Percentiles rank a stretch among this genome's conserved stretches.
Evolutionary conservation across 140 eudicot species (phyloP).

Genomic region (Erigeron philadelphicus): DNA sequence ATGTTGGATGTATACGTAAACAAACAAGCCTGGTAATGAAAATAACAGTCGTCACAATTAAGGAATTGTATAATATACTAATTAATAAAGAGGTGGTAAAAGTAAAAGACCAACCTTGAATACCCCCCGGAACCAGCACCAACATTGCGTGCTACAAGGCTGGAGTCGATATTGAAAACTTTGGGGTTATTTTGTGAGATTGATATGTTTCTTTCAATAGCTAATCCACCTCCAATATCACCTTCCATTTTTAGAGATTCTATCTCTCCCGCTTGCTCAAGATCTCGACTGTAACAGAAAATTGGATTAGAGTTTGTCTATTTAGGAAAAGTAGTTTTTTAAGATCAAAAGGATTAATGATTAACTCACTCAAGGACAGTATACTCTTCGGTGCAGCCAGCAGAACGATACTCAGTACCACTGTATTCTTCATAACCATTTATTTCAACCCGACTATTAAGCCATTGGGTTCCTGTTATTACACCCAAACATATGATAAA

Average conservation of each 20-base stretch:
- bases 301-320: neutral
- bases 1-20: conserved; percentile 85
- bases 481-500: neutral
- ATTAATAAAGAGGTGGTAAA: neutral
- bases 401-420: conserved; percentile 77
- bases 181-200: conserved; percentile 50
- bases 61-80: neutral
- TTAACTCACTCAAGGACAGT: conserved; percentile 67
- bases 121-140: conserved; percentile 99
- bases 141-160: conserved; percentile 72
- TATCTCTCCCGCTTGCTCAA: conserved; percentile 80
- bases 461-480: conserved; percentile 89
- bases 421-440: conserved; percentile 90
- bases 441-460: conserved; percentile 81
- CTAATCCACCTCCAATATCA: conserved; percentile 86
- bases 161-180: conserved; percentile 52
- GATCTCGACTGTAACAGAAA: conserved; percentile 49
- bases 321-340: neutral
- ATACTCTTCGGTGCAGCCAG: conserved; percentile 87
- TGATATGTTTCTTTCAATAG: conserved; percentile 47
- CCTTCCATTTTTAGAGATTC: conserved; percentile 75
- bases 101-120: conserved; percentile 48
- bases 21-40: conserved; percentile 73
- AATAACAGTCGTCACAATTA: neutral
- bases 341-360: conserved; percentile 11